phyloP scores from a whole-genome alignment of 176 grass and related monocot species.

The Bonia amplexicaulis region DNA sequence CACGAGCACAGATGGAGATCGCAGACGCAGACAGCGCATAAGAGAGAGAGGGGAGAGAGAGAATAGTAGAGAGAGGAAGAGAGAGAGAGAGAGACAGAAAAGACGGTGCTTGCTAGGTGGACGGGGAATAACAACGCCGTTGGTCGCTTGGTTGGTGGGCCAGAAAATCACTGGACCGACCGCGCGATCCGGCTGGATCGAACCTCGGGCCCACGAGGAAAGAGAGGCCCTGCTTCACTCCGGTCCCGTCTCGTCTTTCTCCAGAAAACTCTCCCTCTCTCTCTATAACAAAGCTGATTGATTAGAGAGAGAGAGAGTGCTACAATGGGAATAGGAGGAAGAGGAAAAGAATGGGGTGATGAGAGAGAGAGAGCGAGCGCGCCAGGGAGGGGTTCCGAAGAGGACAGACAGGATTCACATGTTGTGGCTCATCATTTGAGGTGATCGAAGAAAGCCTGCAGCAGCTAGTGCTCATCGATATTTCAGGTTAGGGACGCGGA shows the following conservation, averaged over 20 bases:
- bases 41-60: too few relatives aligned
- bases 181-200: neutral
- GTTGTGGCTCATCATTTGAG: neutral
- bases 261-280: too few relatives aligned
- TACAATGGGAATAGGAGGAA: too few relatives aligned
- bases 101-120: neutral
- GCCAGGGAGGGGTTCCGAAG: neutral
- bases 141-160: neutral
- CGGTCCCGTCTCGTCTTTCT: neutral
- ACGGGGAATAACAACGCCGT: neutral
- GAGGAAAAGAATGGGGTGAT: neutral
- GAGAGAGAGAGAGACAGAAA: neutral
- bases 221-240: neutral
- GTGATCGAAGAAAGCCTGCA: neutral
- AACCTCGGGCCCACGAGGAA: neutral
- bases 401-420: neutral
- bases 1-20: neutral
- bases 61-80: neutral
- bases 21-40: neutral
- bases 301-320: neutral
- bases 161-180: neutral
- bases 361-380: neutral
- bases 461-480: neutral
- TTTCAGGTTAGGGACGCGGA: neutral
- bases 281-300: neutral